Evolutionary conservation across 192 early-diverging fungal genomes (phyloP), one percentile per base, ranked within the genome.

Genomic region (Lobosporangium transversale): DNA sequence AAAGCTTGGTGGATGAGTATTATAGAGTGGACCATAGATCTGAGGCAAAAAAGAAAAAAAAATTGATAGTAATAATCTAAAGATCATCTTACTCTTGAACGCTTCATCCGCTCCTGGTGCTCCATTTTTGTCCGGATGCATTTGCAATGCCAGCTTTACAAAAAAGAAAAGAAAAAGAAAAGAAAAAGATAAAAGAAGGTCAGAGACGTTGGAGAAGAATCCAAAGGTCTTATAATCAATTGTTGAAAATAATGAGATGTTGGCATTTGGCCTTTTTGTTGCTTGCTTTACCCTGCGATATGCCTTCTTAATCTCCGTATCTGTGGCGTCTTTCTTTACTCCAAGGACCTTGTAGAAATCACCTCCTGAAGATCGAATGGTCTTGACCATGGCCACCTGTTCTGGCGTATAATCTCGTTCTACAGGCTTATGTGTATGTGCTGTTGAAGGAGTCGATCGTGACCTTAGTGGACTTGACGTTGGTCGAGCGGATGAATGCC

Each of bases 61-160:
- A n/a, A n/a, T n/a, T n/a, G n/a, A n/a, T n/a, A n/a, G 29, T 18
- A 18, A 17, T 6, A 23, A 17, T 29, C 30, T 12, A 2, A 32
- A 15, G 6, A 21, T 15, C 36, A 48, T 29, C 81, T 44, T 79
- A 93, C 92, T 84, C 83, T 98, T 97, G 68, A 98, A 98, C 0
- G 97, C 95, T 71, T 97, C 95, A 58, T 97, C 96, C 12, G 95
- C 94, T 17, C 97, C 95, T 4, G 96, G 94, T 8, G 97, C 96
- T 0, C 84, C 89, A 59, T 97, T 97, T 75, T 98, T 98, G 65
- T 98, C 97, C 0, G 97, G 97, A 62, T 98, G 97, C 73, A 94
- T 95, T 58, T 92, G 87, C 48, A 98, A 85, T 21, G 97, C 97
- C 36, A 95, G 83, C 89, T 94, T 68, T 33, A 4, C 3, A 14